Evolutionary conservation across 345 rosid genomes (phyloP).

Genomic region (Sisymbrium altissimum): DNA sequence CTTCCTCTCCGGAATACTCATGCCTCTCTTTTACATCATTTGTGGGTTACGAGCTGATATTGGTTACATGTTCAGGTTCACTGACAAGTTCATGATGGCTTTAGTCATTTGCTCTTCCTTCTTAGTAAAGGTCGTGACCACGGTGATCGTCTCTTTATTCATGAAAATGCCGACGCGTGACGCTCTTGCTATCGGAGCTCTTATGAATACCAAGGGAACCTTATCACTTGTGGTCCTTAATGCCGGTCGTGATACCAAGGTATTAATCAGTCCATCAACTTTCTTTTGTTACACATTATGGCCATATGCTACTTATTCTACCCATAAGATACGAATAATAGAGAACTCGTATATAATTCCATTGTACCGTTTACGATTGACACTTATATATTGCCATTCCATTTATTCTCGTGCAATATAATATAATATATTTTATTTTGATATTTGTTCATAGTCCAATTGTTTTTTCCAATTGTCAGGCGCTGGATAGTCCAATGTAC

Average conservation of each 20-base stretch:
- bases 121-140: constrained; percentile 43
- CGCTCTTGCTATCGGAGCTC: constrained; percentile 45
- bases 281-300: not conserved
- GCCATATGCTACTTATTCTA: not conserved
- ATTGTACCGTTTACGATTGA: not conserved
- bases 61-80: constrained; percentile 16
- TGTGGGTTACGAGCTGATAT: constrained; percentile 44
- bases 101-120: constrained; percentile 27
- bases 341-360: not conserved
- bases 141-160: constrained; percentile 35
- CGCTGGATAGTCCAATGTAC: constrained; percentile 37
- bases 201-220: constrained; percentile 76
- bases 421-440: not conserved
- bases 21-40: constrained; percentile 49
- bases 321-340: not conserved
- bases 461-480: constrained; percentile 26
- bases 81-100: constrained; percentile 19
- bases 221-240: constrained; percentile 52
- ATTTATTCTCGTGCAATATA: not conserved
- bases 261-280: not conserved
- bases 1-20: constrained; percentile 42
- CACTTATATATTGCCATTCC: not conserved
- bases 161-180: constrained; percentile 37
- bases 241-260: constrained; percentile 51
- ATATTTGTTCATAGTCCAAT: not conserved